These are phyloP conservation scores for Pyrenophora tritici-repentis DNA, from an alignment of 2,329 filamentous ascomycete genomes.

Conservation along the genomic window DNA sequence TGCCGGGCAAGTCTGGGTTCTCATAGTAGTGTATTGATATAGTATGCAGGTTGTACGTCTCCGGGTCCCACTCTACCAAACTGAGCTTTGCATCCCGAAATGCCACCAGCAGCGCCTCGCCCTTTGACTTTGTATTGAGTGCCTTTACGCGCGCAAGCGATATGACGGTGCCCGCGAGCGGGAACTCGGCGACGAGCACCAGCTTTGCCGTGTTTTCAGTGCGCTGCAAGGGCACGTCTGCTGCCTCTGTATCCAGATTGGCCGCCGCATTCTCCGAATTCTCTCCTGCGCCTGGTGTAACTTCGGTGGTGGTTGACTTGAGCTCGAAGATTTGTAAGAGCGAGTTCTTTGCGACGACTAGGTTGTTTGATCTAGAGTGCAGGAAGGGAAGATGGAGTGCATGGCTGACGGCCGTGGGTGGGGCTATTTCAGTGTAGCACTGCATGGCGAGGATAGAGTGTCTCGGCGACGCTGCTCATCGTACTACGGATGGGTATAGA, in stretches of 20 bases:
- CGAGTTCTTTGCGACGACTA: slow-evolving; percentile 90
- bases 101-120: slow-evolving; percentile 80
- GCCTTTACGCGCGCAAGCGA: slow-evolving; percentile 79
- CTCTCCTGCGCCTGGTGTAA: slow-evolving; percentile 50
- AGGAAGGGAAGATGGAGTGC: slow-evolving; percentile 79
- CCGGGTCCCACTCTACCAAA: slow-evolving; percentile 90
- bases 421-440: slow-evolving; percentile 94
- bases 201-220: slow-evolving; percentile 75
- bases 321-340: slow-evolving; percentile 88
- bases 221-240: slow-evolving; percentile 56
- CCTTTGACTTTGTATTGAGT: slow-evolving; percentile 74
- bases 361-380: slow-evolving; percentile 75
- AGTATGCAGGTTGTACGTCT: slow-evolving; percentile 77
- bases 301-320: slow-evolving; percentile 68
- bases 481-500: slow-evolving; percentile 14
- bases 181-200: slow-evolving; percentile 81
- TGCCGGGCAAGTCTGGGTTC: slow-evolving; percentile 80
- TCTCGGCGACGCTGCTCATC: slow-evolving; percentile 16
- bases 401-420: slow-evolving; percentile 92
- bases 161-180: slow-evolving; percentile 81
- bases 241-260: slow-evolving; percentile 58
- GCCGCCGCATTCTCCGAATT: slow-evolving; percentile 45
- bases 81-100: slow-evolving; percentile 92
- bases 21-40: slow-evolving; percentile 98
- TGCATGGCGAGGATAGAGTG: slow-evolving; percentile 66